A percentile compares a stretch with the other conserved stretches of the same genome.
These are phyloP conservation scores for Cutaneotrichosporon curvatum DNA, from an alignment of 1,284 basidiomycete species.

Conservation along the genomic window DNA sequence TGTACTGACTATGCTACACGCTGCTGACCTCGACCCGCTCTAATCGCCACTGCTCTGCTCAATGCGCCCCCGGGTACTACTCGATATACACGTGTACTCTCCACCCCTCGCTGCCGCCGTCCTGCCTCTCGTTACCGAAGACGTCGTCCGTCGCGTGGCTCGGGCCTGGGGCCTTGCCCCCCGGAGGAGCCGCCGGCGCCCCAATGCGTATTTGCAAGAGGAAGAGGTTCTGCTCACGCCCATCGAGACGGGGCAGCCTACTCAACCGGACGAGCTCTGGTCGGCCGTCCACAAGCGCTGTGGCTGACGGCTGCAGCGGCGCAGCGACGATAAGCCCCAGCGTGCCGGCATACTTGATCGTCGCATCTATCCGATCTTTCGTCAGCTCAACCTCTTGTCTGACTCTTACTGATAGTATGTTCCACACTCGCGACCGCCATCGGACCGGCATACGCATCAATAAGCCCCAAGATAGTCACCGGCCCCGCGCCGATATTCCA, in stretches of 20 bases:
- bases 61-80: no score
- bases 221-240: not conserved
- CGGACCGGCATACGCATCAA: conserved; percentile 24
- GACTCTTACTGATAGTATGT: not conserved
- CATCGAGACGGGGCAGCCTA: not conserved
- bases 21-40: no score
- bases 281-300: not conserved
- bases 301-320: not conserved
- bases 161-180: no score
- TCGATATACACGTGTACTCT: not conserved
- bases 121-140: not conserved
- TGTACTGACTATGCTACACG: no score
- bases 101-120: not conserved
- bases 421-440: conserved; percentile 11
- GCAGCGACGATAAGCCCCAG: conserved; percentile 2
- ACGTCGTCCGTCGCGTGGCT: no score
- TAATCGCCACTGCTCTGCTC: no score
- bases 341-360: conserved; percentile 1
- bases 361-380: not conserved
- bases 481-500: not conserved
- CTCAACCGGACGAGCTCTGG: not conserved
- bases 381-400: not conserved
- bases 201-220: not conserved
- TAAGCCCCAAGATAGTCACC: conserved; percentile 24
- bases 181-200: no score